Conservation (phyloP, 2,329 filamentous ascomycete genomes). For the Exophiala xenobiotica region DNA sequence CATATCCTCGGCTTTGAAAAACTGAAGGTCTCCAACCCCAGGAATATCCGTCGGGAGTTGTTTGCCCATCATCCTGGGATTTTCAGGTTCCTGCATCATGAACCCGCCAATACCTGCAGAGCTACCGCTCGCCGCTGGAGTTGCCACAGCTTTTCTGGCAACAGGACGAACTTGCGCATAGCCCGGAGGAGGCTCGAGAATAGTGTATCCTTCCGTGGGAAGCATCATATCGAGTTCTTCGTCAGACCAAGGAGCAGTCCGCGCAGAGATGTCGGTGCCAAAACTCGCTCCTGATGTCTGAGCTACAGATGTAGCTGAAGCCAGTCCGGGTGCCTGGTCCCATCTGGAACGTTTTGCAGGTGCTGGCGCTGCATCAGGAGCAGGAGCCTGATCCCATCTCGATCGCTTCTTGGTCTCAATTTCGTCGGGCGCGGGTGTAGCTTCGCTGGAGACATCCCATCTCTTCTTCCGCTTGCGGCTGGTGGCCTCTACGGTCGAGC, state of each 20-base stretch:
- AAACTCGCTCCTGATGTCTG: slow-evolving; percentile 59
- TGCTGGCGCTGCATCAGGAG: slow-evolving; percentile 56
- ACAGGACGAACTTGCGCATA: slow-evolving; percentile 81
- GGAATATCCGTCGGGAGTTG: slow-evolving; percentile 94
- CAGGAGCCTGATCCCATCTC: slow-evolving; percentile 82
- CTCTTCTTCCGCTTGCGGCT: slow-evolving; percentile 86
- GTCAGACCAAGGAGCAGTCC: slow-evolving; percentile 73
- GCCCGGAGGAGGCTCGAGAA: slow-evolving; percentile 84
- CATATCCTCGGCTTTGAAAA: slow-evolving; percentile 99
- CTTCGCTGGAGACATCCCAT: slow-evolving; percentile 77
- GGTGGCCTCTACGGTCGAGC: slow-evolving; percentile 62
- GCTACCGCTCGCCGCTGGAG: slow-evolving; percentile 62
- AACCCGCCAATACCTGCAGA: slow-evolving; percentile 72
- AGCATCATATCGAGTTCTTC: slow-evolving; percentile 92
- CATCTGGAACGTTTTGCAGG: slow-evolving; percentile 80
- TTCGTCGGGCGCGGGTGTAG: slow-evolving; percentile 51
- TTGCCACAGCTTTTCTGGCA: slow-evolving; percentile 71
- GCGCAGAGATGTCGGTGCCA: slow-evolving; percentile 74
- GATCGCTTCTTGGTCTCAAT: slow-evolving; percentile 72
- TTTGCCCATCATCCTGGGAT: slow-evolving; percentile 77
- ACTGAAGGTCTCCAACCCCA: slow-evolving; percentile 91
- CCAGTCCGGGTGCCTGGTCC: slow-evolving; percentile 76
- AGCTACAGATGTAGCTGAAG: slow-evolving; percentile 70
- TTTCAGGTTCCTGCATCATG: slow-evolving; percentile 96
- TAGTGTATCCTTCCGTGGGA: slow-evolving; percentile 87